Evolutionary conservation across 306 rosid species (phyloP).

Genomic region (Casuarina equisetifolia): DNA sequence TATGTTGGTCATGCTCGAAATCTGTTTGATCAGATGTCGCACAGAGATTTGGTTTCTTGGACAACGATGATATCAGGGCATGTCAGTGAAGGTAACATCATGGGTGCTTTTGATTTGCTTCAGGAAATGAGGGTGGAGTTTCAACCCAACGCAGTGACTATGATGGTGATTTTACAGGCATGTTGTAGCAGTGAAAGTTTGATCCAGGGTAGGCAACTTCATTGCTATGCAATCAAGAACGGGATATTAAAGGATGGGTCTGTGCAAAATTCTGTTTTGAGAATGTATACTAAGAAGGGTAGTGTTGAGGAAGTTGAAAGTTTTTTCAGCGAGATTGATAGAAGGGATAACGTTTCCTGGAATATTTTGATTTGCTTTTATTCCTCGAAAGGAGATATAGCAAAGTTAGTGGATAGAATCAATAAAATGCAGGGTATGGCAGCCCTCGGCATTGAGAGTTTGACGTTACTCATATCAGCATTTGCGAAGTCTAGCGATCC

Average conservation of each 20-base stretch:
- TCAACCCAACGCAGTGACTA: slow-evolving; percentile 48
- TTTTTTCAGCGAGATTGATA: slow-evolving; percentile 37
- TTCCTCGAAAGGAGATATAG: slow-evolving; percentile 30
- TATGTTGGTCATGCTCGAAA: slow-evolving; percentile 19
- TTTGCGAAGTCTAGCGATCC: slow-evolving; percentile 37
- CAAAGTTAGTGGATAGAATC: slow-evolving; percentile 33
- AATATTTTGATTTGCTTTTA: slow-evolving; percentile 45
- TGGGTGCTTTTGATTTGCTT: slow-evolving; percentile 31
- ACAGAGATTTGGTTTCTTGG: slow-evolving; percentile 57
- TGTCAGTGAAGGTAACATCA: slow-evolving; percentile 25
- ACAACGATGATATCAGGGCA: slow-evolving; percentile 47
- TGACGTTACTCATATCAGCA: slow-evolving; percentile 47
- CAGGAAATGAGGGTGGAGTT: slow-evolving; percentile 42
- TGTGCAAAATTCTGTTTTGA: slow-evolving; percentile 47
- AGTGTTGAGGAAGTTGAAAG: slow-evolving; percentile 33
- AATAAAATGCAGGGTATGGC: slow-evolving; percentile 32
- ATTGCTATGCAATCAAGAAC: slow-evolving; percentile 44
- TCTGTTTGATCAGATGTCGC: slow-evolving; percentile 42
- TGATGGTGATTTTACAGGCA: slow-evolving; percentile 47
- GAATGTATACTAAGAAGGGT: slow-evolving; percentile 44
- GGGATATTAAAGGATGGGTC: slow-evolving; percentile 39
- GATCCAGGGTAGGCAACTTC: slow-evolving; percentile 41
- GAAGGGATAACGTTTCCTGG: slow-evolving; percentile 47
- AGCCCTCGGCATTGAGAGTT: slow-evolving; percentile 34
- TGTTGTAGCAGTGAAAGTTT: slow-evolving; percentile 31